Evolutionary conservation across 768 basidiomycete species (phyloP).

Genomic region (Termitomyces sp.): DNA sequence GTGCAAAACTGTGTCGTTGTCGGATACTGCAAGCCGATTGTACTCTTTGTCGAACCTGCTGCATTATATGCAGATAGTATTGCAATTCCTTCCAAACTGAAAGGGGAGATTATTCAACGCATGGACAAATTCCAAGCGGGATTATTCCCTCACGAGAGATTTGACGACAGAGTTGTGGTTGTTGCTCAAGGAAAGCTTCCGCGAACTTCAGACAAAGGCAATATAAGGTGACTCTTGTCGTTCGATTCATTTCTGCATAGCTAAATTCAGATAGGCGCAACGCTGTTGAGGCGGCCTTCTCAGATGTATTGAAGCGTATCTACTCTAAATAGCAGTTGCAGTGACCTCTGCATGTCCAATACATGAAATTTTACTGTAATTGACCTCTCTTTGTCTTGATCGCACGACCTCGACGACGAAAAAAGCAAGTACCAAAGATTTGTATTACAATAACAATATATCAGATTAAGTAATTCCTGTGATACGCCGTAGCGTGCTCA

Average conservation of each 20-base stretch:
- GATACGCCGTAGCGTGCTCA: too few relatives aligned
- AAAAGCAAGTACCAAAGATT: too few relatives aligned
- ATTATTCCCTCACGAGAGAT: not conserved
- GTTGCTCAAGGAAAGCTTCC: not conserved
- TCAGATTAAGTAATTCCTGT: too few relatives aligned
- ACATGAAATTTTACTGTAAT: too few relatives aligned
- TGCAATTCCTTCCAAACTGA: not conserved
- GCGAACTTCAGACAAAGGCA: not conserved
- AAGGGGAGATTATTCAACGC: not conserved
- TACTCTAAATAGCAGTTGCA: not conserved
- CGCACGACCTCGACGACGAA: too few relatives aligned
- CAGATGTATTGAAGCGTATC: not conserved
- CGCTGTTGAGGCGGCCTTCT: not conserved
- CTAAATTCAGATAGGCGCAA: not conserved
- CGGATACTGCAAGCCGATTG: constrained; percentile 6
- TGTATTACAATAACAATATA: too few relatives aligned
- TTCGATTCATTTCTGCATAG: not conserved
- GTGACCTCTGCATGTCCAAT: not conserved
- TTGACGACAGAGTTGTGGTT: not conserved
- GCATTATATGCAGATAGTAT: not conserved
- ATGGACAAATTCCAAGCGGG: not conserved
- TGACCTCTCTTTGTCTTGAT: too few relatives aligned
- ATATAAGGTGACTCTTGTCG: not conserved
- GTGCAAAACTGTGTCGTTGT: constrained; percentile 4
- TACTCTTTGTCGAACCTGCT: constrained; percentile 2